Evolutionary conservation across 306 rosid genomes (phyloP).

Genomic region (Senna siamea): DNA sequence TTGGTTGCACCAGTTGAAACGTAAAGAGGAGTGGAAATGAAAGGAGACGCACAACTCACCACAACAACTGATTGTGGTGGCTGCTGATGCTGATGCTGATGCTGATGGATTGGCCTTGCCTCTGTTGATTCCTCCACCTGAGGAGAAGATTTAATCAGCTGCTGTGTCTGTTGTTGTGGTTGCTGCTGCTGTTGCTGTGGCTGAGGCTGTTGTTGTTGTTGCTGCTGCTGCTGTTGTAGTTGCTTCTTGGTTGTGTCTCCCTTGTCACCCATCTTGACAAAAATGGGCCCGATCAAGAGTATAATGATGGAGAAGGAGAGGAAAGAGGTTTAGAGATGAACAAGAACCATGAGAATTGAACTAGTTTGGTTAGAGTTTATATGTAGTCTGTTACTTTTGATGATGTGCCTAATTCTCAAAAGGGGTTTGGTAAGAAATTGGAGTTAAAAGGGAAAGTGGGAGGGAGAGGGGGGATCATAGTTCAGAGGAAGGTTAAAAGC

Average conservation of each 20-base stretch:
- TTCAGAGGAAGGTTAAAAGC: conserved; percentile 40
- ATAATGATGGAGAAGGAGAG: neutral
- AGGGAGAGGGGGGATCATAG: conserved; percentile 49
- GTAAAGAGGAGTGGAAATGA: conserved; percentile 57
- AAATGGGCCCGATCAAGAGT: conserved; percentile 48
- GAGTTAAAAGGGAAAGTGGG: neutral
- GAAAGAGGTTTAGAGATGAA: conserved; percentile 39
- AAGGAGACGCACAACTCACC: conserved; percentile 47
- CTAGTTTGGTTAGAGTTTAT: conserved; percentile 32
- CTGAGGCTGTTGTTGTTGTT: conserved; percentile 11
- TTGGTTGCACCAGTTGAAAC: conserved; percentile 61
- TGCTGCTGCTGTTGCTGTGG: conserved; percentile 34
- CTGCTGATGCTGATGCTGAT: conserved; percentile 25
- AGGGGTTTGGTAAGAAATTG: conserved; percentile 25
- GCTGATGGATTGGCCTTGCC: conserved; percentile 47
- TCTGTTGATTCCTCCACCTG: conserved; percentile 61
- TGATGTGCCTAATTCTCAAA: conserved; percentile 30
- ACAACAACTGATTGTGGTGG: conserved; percentile 32
- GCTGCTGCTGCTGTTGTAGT: conserved; percentile 31
- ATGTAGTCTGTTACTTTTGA: neutral
- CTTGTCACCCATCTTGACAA: conserved; percentile 65
- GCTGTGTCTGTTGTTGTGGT: conserved; percentile 10
- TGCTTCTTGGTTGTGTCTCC: conserved; percentile 69
- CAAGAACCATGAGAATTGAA: conserved; percentile 46
- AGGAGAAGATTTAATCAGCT: conserved; percentile 63